Percentiles rank a stretch among this genome's conserved stretches.
phyloP scores from a whole-genome alignment of 202 grass and related monocot genomes.

The Setaria italica region DNA sequence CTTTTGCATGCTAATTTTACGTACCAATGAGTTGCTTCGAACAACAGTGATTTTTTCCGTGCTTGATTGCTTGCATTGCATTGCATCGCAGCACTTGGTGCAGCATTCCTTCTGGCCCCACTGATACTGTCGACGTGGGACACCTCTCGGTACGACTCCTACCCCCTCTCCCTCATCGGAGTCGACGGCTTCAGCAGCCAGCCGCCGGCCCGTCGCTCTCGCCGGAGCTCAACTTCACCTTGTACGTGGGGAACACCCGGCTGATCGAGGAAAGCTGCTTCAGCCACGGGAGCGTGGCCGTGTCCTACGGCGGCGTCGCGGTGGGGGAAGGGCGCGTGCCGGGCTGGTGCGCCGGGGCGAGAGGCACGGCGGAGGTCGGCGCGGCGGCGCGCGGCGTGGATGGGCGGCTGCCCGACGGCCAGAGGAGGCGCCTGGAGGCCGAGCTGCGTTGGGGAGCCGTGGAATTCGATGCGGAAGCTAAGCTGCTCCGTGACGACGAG shows the following conservation, averaged over 20 bases:
- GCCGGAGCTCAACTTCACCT: constrained; percentile 25
- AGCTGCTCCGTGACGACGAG: not conserved
- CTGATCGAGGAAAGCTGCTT: not conserved
- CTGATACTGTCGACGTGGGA: too few relatives aligned
- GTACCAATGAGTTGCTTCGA: too few relatives aligned
- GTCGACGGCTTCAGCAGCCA: not conserved
- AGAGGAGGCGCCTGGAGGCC: constrained; percentile 31
- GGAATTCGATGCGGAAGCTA: constrained; percentile 21
- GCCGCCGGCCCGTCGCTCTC: not conserved
- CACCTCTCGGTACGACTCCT: not conserved
- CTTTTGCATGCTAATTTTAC: too few relatives aligned
- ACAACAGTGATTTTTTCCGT: too few relatives aligned
- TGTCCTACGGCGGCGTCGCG: constrained; percentile 32
- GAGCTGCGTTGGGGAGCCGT: constrained; percentile 30
- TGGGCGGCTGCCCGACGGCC: not conserved
- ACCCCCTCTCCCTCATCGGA: not conserved
- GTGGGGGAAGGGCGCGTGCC: not conserved
- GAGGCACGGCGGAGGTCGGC: not conserved
- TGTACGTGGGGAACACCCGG: not conserved
- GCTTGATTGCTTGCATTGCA: too few relatives aligned
- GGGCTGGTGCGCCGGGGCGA: constrained; percentile 6
- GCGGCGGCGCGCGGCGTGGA: not conserved
- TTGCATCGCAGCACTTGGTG: too few relatives aligned
- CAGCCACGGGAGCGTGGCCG: constrained; percentile 23
- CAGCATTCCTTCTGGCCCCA: too few relatives aligned